These are phyloP conservation scores for Jaltomata sinuosa DNA, from an alignment of 257 asterid genomes.

Conservation along the genomic window DNA sequence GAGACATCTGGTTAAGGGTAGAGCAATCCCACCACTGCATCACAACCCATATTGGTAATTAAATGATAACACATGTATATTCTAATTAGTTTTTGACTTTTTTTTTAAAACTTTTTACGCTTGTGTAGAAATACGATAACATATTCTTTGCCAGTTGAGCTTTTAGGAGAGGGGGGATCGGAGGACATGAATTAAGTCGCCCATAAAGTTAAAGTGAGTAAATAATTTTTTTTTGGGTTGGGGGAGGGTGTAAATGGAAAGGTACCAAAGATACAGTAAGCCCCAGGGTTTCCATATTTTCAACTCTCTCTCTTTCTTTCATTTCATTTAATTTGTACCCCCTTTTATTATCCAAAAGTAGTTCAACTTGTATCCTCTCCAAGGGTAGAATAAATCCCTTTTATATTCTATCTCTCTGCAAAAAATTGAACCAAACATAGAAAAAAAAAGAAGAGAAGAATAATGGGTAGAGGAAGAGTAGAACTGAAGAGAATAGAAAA, in stretches of 20 bases:
- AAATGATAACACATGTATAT: too few relatives aligned
- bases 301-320: background rate
- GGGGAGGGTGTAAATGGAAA: background rate
- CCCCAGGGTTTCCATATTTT: conserved; percentile 21
- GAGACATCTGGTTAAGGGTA: too few relatives aligned
- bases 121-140: too few relatives aligned
- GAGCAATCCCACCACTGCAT: too few relatives aligned
- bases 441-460: background rate
- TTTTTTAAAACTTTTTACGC: too few relatives aligned
- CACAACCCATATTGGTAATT: too few relatives aligned
- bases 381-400: background rate
- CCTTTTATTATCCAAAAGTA: conserved; percentile 2
- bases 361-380: conserved; percentile 2
- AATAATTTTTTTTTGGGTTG: background rate
- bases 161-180: too few relatives aligned
- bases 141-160: too few relatives aligned
- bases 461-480: conserved; percentile 15
- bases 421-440: background rate
- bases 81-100: too few relatives aligned
- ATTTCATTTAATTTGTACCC: conserved; percentile 3
- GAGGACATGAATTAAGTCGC: too few relatives aligned
- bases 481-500: conserved; percentile 27
- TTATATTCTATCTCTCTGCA: background rate
- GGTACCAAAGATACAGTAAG: conserved; percentile 13
- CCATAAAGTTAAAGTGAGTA: too few relatives aligned